A percentile compares a stretch with the other conserved stretches of the same genome.
Conservation (phyloP, 192 early-diverging fungal genomes). For the Podila clonocystis region DNA sequence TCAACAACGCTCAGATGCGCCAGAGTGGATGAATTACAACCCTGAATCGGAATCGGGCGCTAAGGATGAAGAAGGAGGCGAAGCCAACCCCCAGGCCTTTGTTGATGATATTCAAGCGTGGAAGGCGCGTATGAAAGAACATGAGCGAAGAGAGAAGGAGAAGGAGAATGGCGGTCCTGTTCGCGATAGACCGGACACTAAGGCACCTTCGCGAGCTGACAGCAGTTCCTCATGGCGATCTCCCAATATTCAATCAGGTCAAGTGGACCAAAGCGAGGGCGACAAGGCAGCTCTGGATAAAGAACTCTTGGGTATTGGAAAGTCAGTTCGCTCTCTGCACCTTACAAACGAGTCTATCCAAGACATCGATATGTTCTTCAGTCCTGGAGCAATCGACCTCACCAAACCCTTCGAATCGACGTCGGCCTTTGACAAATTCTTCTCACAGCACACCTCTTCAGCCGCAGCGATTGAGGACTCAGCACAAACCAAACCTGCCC, state of each 20-base stretch:
- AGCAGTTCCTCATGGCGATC: slow-evolving; percentile 58
- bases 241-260: neutral
- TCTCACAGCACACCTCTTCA: slow-evolving; percentile 53
- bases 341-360: slow-evolving; percentile 41
- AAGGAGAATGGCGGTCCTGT: slow-evolving; percentile 28
- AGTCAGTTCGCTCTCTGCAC: slow-evolving; percentile 21
- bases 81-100: slow-evolving; percentile 48
- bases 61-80: slow-evolving; percentile 28
- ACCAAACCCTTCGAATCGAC: slow-evolving; percentile 39
- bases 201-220: slow-evolving; percentile 54
- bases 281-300: slow-evolving; percentile 21
- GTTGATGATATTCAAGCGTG: slow-evolving; percentile 67
- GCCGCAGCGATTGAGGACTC: slow-evolving; percentile 18
- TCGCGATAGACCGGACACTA: slow-evolving; percentile 29
- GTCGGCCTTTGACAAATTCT: slow-evolving; percentile 58
- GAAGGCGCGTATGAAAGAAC: slow-evolving; percentile 68
- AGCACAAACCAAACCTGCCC: slow-evolving; percentile 2
- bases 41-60: slow-evolving; percentile 53
- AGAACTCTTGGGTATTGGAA: slow-evolving; percentile 8
- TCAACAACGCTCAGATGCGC: slow-evolving; percentile 51
- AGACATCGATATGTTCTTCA: slow-evolving; percentile 57
- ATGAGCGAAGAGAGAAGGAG: slow-evolving; percentile 57
- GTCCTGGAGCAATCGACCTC: slow-evolving; percentile 52
- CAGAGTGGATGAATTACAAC: slow-evolving; percentile 72
- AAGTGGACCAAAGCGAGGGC: neutral